Base-by-base conservation (phyloP, 179 eudicot genomes). In the Carnegiea gigantea region DNA sequence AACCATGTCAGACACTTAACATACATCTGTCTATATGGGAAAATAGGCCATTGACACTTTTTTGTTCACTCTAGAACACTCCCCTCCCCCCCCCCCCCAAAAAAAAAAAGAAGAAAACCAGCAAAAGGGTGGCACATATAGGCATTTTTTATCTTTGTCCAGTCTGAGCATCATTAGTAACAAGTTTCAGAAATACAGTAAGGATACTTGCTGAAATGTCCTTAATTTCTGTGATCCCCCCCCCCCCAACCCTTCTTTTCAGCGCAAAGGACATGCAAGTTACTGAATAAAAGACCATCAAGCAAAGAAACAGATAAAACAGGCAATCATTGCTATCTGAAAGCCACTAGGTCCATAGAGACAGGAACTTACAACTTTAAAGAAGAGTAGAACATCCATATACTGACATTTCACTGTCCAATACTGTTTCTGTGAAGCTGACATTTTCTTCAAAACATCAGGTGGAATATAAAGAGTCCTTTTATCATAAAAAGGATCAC, bases 341-440 rank as follows among this genome's bases (percentile, higher is more conserved):
- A 73, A 74, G 77, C 54, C 15, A 80, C 15, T 73, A 73, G 8
- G 72, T n/a, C 64, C 73, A 73, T 28, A 28, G n/a, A 85, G 79
- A 74, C 57, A 6, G 24, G 36, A 83, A 90, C 99, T 89, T 57
- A 97, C 99, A 92, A 97, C 99, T 95, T 97, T 97, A 80, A 97
- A 97, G 88, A 97, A 97, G 83, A 97, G 85, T 82, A 97, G 80
- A 20, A 92, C 87, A 82, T 97, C 99, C 97, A 97, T 95, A 76
- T 97, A 95, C 73, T 89, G 92, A 78, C 94, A 87, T 86, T 97
- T 97, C 62, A 88, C 90, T 74, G 84, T 90, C 99, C 99, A 97
- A 73, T 97, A 97, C 80, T 97, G 99, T 84, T 87, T 97, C 76
- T 93, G 99, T 23, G 99, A 91, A 80, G 99, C 97, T 54, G 99